Evolutionary conservation across 805 yeast species (phyloP), one percentile per base, ranked within the genome.

Genomic region (Pichia ethanolica): DNA sequence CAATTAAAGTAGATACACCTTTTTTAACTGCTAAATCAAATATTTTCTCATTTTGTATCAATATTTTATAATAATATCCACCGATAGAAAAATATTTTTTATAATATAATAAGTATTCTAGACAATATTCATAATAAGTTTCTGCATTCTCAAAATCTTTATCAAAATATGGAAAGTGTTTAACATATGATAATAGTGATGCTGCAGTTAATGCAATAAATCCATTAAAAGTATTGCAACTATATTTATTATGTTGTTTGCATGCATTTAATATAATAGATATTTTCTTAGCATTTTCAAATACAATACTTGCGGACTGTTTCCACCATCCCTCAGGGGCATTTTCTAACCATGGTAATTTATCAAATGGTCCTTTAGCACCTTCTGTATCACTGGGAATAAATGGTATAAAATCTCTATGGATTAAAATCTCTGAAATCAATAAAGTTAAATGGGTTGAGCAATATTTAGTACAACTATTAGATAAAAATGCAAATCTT

Each of bases 351-450:
- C 40, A 43, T 10, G 37, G 34, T 20, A 43, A 30, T 27, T 33
- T 36, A 28, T 43, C 46, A 36, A 25, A 43, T 33, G 46, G 46
- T 26, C 46, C 46, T 5, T 32, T 43, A 5, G 40, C 40, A 35
- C 46, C 40, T n/a, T 20, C 20, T 7, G 9, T 34, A 35, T 43
- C 46, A 35, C 30, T 35, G 4, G 46, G 40, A 11, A 43, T 43
- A 13, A 43, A 43, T 7, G 46, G 46, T 5, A 43, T 43, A 8
- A 43, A 43, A 26, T 43, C 46, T 43, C 46, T 32, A 14, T 35
- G 46, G 10, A 43, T 5, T 3, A 35, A 10, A 35, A 43, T 43
- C 27, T 28, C 28, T 5, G 40, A 43, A 12, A 43, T 43, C 34
- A 27, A 6, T 35, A 43, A 25, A 6, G 46, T 35, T 26, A 43